Evolutionary conservation across 805 yeast genomes (phyloP).

Genomic region (Groenewaldozyma tartarivorans): DNA sequence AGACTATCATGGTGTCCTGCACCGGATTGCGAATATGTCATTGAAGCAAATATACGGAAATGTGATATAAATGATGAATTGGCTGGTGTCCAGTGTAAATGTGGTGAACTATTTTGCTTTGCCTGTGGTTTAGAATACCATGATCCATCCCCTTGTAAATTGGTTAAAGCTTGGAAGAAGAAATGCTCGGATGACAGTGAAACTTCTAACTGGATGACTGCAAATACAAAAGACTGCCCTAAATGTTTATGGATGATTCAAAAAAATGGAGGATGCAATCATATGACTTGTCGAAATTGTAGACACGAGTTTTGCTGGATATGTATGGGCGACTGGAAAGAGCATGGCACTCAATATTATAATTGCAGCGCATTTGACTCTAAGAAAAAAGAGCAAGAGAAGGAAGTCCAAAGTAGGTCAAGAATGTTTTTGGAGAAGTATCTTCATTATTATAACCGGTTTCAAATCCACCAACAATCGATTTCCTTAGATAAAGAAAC

Average conservation of each 20-base stretch:
- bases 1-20: slow-evolving; percentile 73
- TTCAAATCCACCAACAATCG: slow-evolving; percentile 66
- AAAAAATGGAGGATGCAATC: slow-evolving; percentile 95
- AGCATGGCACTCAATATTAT: slow-evolving; percentile 55
- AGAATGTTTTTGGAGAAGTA: slow-evolving; percentile 51
- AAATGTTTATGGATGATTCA: slow-evolving; percentile 73
- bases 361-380: slow-evolving; percentile 53
- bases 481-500: slow-evolving; percentile 61
- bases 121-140: slow-evolving; percentile 70
- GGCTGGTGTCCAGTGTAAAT: slow-evolving; percentile 62
- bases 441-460: slow-evolving; percentile 65
- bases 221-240: slow-evolving; percentile 82
- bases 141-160: slow-evolving; percentile 70
- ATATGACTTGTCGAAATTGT: slow-evolving; percentile 83
- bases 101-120: slow-evolving; percentile 69
- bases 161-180: slow-evolving; percentile 61
- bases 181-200: slow-evolving; percentile 83
- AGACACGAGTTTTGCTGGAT: slow-evolving; percentile 85
- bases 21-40: slow-evolving; percentile 60
- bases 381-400: slow-evolving; percentile 29
- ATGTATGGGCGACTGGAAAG: slow-evolving; percentile 67
- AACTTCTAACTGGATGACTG: slow-evolving; percentile 76
- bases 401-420: slow-evolving; percentile 34
- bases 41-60: slow-evolving; percentile 32
- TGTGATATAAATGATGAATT: slow-evolving; percentile 26